Evolutionary conservation across 2,329 filamentous ascomycete genomes (phyloP).

Genomic region (Claviceps fusiformis): DNA sequence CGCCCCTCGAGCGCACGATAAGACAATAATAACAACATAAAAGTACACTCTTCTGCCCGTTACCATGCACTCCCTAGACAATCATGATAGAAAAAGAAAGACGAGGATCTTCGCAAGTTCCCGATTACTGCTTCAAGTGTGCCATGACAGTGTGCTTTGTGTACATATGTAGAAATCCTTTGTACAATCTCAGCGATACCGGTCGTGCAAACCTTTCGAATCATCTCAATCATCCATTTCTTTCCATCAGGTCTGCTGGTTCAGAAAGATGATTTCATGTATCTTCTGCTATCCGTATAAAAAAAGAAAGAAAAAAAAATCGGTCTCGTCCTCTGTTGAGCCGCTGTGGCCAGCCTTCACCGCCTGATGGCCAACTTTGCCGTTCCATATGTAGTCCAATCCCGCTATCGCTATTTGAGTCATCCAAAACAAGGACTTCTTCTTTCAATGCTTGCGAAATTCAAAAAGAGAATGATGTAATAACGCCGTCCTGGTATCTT

Average conservation of each 20-base stretch:
- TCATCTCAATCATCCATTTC: neutral
- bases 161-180: neutral
- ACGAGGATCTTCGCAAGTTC: neutral
- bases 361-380: neutral
- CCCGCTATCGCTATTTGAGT: neutral
- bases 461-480: conserved; percentile 11
- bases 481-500: conserved; percentile 28
- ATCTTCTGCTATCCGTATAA: neutral
- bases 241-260: neutral
- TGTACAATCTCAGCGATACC: neutral
- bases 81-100: neutral
- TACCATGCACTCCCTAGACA: too few species aligned
- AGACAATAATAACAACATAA: too few species aligned
- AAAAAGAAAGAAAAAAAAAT: neutral
- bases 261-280: neutral
- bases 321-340: neutral
- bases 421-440: neutral
- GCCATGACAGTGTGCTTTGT: neutral
- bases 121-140: neutral
- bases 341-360: neutral
- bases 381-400: conserved; percentile 1
- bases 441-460: neutral
- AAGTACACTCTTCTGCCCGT: too few species aligned
- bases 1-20: too few species aligned
- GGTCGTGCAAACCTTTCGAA: neutral